phyloP scores from a whole-genome alignment of 495 filamentous ascomycete species.

The Aeminium ludgeri region DNA sequence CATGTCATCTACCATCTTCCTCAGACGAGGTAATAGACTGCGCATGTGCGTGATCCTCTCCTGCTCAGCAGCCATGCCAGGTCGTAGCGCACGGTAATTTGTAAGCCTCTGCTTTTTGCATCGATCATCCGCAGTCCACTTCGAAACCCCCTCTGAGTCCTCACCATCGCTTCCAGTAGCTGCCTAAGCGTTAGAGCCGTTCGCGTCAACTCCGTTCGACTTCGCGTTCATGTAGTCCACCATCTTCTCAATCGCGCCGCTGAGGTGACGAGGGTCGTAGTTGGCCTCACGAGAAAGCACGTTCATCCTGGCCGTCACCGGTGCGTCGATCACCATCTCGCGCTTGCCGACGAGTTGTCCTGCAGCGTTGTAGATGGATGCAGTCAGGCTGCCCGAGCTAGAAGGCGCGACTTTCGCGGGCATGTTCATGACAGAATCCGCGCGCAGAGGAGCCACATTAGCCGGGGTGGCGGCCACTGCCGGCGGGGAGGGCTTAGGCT shows the following conservation, averaged over 20 bases:
- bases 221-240: not conserved
- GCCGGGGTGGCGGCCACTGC: not conserved
- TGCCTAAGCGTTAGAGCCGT: not conserved
- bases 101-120: not conserved
- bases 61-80: too few species aligned
- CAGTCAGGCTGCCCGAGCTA: not conserved
- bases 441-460: not conserved
- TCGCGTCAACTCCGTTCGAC: not conserved
- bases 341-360: not conserved
- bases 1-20: too few species aligned
- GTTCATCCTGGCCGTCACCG: not conserved
- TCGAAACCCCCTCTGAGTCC: not conserved
- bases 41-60: too few species aligned
- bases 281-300: not conserved
- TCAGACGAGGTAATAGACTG: too few species aligned
- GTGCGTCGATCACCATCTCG: not conserved
- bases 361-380: slow-evolving; percentile 1
- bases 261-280: slow-evolving; percentile 3
- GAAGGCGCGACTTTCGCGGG: not conserved
- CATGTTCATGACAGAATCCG: not conserved
- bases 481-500: not conserved
- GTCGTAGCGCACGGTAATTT: not conserved
- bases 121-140: not conserved
- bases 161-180: not conserved
- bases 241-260: not conserved